phyloP scores from a whole-genome alignment of 75 land plant species.

The Sequoia sempervirens region DNA sequence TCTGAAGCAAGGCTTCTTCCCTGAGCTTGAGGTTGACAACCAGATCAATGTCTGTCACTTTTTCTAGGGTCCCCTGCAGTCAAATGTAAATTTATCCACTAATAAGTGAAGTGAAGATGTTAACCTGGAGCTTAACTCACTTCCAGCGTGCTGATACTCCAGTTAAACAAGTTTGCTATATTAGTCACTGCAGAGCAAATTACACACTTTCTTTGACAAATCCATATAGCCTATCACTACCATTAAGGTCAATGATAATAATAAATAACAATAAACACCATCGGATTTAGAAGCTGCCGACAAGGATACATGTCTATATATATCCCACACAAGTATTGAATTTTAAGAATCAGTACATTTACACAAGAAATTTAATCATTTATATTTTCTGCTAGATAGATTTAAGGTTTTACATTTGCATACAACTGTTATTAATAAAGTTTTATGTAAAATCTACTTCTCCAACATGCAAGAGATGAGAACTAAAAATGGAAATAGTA shows the following conservation, averaged over 20 bases:
- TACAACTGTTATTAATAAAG: background rate
- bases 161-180: background rate
- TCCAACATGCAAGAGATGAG: background rate
- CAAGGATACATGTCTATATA: background rate
- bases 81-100: background rate
- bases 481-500: background rate
- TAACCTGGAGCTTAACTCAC: background rate
- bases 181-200: background rate
- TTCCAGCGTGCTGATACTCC: background rate
- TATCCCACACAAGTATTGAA: background rate
- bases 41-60: conserved; percentile 74
- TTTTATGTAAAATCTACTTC: background rate
- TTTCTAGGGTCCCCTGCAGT: conserved; percentile 74
- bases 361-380: background rate
- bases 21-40: conserved; percentile 80
- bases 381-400: background rate
- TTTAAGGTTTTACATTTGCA: background rate
- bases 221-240: background rate
- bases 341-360: background rate
- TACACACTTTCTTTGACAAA: background rate
- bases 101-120: background rate
- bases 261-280: background rate
- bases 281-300: background rate
- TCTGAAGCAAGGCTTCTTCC: conserved; percentile 76
- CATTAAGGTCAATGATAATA: background rate